Evolutionary conservation across 306 rosid genomes (phyloP), one percentile per base, ranked within the genome.

Genomic region (Prunus salicina): DNA sequence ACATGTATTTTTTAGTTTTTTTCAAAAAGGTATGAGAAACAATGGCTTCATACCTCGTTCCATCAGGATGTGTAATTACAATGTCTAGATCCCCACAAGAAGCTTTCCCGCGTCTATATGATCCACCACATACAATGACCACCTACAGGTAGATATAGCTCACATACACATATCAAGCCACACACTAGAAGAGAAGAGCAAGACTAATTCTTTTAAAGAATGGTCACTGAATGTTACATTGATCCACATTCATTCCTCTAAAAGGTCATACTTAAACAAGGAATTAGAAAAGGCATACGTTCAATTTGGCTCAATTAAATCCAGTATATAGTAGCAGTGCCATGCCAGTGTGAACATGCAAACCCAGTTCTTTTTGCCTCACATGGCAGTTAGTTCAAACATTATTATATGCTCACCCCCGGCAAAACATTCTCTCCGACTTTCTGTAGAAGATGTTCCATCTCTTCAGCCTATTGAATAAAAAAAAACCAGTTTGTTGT

Each of bases 11-110:
- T 34, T 55, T 20, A 12, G 14, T 53, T 53, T 62, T 16, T 9
- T 53, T 6, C 14, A 11, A 9, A 67, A 62, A 67, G 58, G 56
- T 22, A 45, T 19, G 80, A 76, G 69, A 12, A 70, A 51, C 14
- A 20, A 30, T 55, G 62, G 64, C 69, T 46, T 56, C 38, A 27
- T 69, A 92, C 98, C 98, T 92, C 72, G 63, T 83, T 75, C 96
- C 97, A 89, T 95, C 96, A 56, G 96, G 96, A 84, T 95, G 97
- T 38, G 97, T 95, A 61, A 92, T 82, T 80, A 95, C 73, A 82
- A 95, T 77, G 80, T 95, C 98, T 83, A 95, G 84, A 87, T 95
- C 98, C 61, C 98, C 98, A 76, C 97, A 95, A 46, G 92, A 87
- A 70, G 96, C 86, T 87, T 90, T 95, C 65, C 98, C 96, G 24